These are phyloP conservation scores for Backusella psychrophila DNA, from an alignment of 192 early-diverging fungal species.

Conservation along the genomic window DNA sequence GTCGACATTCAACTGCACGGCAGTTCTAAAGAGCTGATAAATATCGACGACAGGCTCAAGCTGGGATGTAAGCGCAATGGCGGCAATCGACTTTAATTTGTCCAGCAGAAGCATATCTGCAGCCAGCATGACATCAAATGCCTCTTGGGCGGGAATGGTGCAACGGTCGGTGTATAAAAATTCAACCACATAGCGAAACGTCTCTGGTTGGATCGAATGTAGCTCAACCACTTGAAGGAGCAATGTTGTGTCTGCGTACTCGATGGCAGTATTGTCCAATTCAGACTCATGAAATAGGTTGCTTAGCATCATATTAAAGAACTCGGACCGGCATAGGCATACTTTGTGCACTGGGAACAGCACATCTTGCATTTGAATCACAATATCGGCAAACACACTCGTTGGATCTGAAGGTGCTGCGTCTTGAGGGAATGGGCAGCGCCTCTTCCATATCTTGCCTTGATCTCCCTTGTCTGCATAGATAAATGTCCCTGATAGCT, in stretches of 20 bases:
- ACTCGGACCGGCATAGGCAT: not conserved
- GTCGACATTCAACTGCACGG: slow-evolving; percentile 43
- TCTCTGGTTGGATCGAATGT: not conserved
- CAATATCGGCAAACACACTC: not conserved
- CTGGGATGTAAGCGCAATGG: slow-evolving; percentile 37
- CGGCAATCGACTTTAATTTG: slow-evolving; percentile 40
- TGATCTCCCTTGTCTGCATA: not conserved
- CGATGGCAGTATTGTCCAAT: not conserved
- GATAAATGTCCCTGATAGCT: not conserved
- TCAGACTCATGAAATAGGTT: not conserved
- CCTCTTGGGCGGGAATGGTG: slow-evolving; percentile 19
- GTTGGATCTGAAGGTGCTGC: not conserved
- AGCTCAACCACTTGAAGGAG: not conserved
- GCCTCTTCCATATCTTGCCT: not conserved
- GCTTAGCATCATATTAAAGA: not conserved
- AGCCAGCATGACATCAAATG: slow-evolving; percentile 40
- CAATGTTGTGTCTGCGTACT: not conserved
- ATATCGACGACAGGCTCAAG: not conserved
- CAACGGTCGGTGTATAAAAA: slow-evolving; percentile 48
- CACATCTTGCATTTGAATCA: not conserved
- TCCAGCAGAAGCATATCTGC: slow-evolving; percentile 50
- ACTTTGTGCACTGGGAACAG: not conserved
- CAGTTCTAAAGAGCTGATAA: slow-evolving; percentile 19
- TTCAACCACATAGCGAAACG: slow-evolving; percentile 27
- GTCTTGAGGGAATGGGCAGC: not conserved